Percentiles rank a stretch among this genome's conserved stretches.
Evolutionary conservation across 2,329 filamentous ascomycete species (phyloP).

Genomic region (Aspergillus pseudonomiae): DNA sequence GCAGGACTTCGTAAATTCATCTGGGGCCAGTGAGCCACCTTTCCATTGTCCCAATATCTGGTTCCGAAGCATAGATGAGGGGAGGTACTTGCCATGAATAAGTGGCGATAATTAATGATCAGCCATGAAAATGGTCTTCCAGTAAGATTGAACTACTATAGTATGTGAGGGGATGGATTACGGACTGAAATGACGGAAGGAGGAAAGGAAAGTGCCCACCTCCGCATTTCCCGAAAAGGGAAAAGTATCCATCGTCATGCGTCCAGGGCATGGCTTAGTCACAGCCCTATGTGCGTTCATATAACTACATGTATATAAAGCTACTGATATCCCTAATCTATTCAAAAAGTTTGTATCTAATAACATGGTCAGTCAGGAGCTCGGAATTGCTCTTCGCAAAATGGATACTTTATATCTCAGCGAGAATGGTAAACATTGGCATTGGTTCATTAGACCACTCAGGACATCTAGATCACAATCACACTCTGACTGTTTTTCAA

Average conservation of each 20-base stretch:
- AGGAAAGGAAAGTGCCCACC: slow-evolving; percentile 19
- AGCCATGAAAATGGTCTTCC: background rate
- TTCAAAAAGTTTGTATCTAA: background rate
- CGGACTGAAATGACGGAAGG: slow-evolving; percentile 22
- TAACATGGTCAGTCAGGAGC: too few relatives aligned
- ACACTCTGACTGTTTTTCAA: slow-evolving; percentile 33
- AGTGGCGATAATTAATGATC: background rate
- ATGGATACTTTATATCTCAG: background rate
- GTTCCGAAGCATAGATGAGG: background rate
- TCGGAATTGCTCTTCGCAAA: background rate
- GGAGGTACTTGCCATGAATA: background rate
- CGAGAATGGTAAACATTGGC: background rate
- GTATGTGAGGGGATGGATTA: slow-evolving; percentile 14
- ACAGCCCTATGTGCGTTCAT: background rate
- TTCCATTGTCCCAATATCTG: background rate
- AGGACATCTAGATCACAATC: background rate
- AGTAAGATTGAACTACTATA: background rate
- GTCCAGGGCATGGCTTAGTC: background rate
- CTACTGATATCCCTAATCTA: background rate
- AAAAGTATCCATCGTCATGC: slow-evolving; percentile 33
- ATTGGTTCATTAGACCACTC: background rate
- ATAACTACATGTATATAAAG: background rate
- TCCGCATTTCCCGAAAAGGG: slow-evolving; percentile 30
- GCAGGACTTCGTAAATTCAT: background rate
- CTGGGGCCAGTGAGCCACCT: background rate